These are phyloP conservation scores for Eimeria brunetti DNA, from an alignment of 169 alveolate species.

Conservation along the genomic window DNA sequence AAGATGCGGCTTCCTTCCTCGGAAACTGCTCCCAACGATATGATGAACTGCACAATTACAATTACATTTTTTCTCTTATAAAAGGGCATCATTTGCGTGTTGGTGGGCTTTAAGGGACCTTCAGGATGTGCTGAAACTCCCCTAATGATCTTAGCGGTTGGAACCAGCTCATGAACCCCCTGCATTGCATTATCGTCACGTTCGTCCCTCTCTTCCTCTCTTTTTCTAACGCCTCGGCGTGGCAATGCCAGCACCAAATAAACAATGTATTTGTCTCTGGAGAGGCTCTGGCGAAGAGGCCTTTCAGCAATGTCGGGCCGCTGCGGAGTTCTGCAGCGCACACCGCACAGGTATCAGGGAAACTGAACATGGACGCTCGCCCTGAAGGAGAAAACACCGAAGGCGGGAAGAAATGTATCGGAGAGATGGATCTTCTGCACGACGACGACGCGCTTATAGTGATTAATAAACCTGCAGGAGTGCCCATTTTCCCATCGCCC, in stretches of 20 bases:
- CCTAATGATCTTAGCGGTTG: neutral
- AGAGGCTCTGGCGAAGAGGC: neutral
- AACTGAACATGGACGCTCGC: neutral
- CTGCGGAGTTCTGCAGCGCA: neutral
- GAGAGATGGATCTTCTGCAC: constrained; percentile 22
- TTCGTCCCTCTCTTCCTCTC: neutral
- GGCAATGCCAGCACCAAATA: neutral
- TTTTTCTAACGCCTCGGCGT: neutral
- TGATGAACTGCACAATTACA: neutral
- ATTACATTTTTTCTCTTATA: neutral
- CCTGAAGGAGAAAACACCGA: neutral
- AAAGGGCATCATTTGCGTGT: neutral
- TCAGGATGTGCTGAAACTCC: neutral
- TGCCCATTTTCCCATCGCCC: constrained; percentile 41
- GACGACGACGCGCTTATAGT: constrained; percentile 76
- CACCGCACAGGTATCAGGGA: neutral
- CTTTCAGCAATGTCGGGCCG: neutral
- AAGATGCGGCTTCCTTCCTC: neutral
- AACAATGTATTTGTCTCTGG: neutral
- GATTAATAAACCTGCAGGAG: constrained; percentile 77
- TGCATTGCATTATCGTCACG: neutral
- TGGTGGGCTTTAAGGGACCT: neutral
- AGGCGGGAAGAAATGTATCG: neutral
- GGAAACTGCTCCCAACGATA: neutral
- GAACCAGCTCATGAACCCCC: neutral